phyloP scores from a whole-genome alignment of 805 yeast species.

The Allodekkera sacchari region DNA sequence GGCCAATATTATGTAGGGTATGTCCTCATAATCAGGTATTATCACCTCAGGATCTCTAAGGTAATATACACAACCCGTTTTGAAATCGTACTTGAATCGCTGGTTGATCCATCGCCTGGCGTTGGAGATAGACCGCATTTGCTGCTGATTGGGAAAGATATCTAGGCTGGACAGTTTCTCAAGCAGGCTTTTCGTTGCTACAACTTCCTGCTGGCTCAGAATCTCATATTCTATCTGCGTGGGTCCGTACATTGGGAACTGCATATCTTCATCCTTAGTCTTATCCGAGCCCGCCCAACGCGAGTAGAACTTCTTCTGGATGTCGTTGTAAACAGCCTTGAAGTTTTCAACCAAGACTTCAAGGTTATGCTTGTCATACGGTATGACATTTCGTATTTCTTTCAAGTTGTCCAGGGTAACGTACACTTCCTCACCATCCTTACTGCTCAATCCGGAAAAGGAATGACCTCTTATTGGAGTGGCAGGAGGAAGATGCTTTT shows the following conservation, averaged over 20 bases:
- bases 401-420: slow-evolving; percentile 15
- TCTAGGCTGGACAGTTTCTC: slow-evolving; percentile 15
- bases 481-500: no score
- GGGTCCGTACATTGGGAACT: slow-evolving; percentile 25
- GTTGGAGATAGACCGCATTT: slow-evolving; percentile 23
- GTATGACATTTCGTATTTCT: slow-evolving; percentile 8
- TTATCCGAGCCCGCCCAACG: slow-evolving; percentile 15
- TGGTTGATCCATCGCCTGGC: slow-evolving; percentile 27
- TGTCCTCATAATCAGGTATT: slow-evolving; percentile 23
- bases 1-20: slow-evolving; percentile 22
- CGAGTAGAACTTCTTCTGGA: slow-evolving; percentile 16
- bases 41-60: slow-evolving; percentile 20
- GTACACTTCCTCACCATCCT: slow-evolving; percentile 2
- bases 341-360: slow-evolving; percentile 9
- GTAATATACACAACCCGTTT: slow-evolving; percentile 15
- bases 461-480: no score
- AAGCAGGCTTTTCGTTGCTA: slow-evolving; percentile 20
- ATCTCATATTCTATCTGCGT: slow-evolving; percentile 25
- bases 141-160: slow-evolving; percentile 19
- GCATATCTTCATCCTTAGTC: slow-evolving; percentile 4
- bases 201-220: slow-evolving; percentile 17
- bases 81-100: slow-evolving; percentile 17
- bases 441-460: no score
- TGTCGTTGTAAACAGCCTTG: slow-evolving; percentile 15
- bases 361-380: slow-evolving; percentile 8